Conservation (phyloP, 1,284 basidiomycete species). For the Schizophyllum amplum region DNA sequence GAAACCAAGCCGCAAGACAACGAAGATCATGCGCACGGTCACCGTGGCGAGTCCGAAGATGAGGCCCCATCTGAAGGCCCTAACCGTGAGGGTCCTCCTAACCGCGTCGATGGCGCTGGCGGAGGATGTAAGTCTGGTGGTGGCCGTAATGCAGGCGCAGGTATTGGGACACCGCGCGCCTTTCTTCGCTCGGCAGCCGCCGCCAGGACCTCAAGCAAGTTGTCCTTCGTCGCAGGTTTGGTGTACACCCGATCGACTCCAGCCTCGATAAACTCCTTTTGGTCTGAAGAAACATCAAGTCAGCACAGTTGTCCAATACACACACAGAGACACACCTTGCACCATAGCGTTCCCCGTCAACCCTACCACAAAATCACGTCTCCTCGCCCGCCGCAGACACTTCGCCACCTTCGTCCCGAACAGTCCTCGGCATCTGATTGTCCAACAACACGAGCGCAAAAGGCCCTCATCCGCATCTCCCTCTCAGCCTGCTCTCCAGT, state of each 20-base stretch:
- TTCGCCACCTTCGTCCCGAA: conserved; percentile 68
- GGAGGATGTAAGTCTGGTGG: neutral
- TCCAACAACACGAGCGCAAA: conserved; percentile 79
- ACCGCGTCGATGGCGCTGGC: too few species aligned
- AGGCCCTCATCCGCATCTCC: conserved; percentile 20
- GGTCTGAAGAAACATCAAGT: conserved; percentile 22
- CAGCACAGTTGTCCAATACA: conserved; percentile 13
- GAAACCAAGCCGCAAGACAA: neutral
- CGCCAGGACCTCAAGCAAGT: neutral
- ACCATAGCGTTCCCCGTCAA: conserved; percentile 48
- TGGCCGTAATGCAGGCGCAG: neutral
- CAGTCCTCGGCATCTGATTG: conserved; percentile 80
- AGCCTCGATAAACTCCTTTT: conserved; percentile 6
- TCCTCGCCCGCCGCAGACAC: conserved; percentile 57
- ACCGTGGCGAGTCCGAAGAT: too few species aligned
- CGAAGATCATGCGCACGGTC: too few species aligned
- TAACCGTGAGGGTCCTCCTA: too few species aligned
- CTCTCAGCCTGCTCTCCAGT: conserved; percentile 6
- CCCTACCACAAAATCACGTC: conserved; percentile 71
- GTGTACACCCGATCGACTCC: neutral
- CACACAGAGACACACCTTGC: conserved; percentile 10
- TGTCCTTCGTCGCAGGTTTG: neutral
- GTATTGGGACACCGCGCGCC: neutral
- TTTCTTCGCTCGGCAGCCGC: neutral
- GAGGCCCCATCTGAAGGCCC: too few species aligned